phyloP scores from a whole-genome alignment of 202 grass and related monocot species.

The Alloteropsis angusta region DNA sequence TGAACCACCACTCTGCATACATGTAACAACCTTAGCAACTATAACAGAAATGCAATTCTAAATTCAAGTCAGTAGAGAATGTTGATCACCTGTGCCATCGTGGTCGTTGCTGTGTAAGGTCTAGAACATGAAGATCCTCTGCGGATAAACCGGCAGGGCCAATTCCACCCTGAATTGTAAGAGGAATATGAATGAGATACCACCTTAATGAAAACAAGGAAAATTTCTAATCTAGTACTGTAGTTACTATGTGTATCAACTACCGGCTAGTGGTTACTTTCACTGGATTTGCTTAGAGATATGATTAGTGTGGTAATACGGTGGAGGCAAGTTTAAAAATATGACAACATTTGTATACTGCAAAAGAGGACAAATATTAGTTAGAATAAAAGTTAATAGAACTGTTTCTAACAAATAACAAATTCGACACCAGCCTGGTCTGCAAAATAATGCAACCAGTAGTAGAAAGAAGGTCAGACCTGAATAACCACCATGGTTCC shows the following conservation, averaged over 20 bases:
- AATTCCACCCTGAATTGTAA: conserved; percentile 75
- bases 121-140: conserved; percentile 99
- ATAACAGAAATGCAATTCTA: conserved; percentile 28
- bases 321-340: neutral
- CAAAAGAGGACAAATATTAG: neutral
- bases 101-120: conserved; percentile 86
- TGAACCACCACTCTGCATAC: conserved; percentile 87
- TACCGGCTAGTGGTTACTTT: conserved; percentile 3
- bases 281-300: conserved; percentile 3
- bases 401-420: neutral
- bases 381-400: neutral
- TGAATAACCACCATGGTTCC: conserved; percentile 99
- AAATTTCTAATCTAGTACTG: neutral
- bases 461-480: conserved; percentile 35
- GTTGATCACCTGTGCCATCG: conserved; percentile 91
- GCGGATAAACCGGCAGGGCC: conserved; percentile 97
- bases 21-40: conserved; percentile 29
- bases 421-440: neutral
- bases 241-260: neutral
- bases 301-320: neutral
- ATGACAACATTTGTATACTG: neutral
- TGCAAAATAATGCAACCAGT: neutral
- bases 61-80: conserved; percentile 7
- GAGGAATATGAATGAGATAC: conserved; percentile 1
- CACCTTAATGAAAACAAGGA: neutral